These are phyloP conservation scores for Trametes punicea DNA, from an alignment of 768 basidiomycete genomes.

Conservation along the genomic window DNA sequence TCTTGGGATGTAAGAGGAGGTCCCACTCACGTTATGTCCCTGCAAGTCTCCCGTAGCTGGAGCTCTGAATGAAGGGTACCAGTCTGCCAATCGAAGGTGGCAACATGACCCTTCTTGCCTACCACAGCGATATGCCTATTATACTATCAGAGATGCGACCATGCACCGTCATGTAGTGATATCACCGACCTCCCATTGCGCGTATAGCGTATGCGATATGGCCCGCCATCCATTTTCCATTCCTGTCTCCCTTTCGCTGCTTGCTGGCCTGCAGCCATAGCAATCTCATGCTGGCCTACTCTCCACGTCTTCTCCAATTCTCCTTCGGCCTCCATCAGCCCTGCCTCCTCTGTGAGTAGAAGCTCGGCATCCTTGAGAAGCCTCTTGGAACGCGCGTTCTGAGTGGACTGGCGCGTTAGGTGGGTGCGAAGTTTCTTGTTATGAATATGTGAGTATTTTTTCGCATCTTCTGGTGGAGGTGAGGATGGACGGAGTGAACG, in stretches of 20 bases:
- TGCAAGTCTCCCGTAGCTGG: constrained; percentile 83
- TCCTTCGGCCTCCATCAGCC: constrained; percentile 71
- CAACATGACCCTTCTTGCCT: constrained; percentile 80
- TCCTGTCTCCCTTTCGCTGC: constrained; percentile 75
- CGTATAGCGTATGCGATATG: constrained; percentile 82
- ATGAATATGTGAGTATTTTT: constrained; percentile 57
- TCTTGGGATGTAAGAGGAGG: neutral
- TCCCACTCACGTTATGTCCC: constrained; percentile 80
- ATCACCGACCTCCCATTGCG: constrained; percentile 78
- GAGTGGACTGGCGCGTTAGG: constrained; percentile 57
- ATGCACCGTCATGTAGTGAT: neutral
- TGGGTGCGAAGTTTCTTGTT: constrained; percentile 76
- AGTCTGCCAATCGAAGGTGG: constrained; percentile 91
- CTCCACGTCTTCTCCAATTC: constrained; percentile 90
- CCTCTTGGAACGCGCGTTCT: constrained; percentile 57
- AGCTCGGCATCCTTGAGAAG: constrained; percentile 70
- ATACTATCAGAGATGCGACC: neutral
- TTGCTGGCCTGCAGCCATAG: constrained; percentile 61
- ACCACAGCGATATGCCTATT: constrained; percentile 81
- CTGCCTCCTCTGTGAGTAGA: constrained; percentile 65
- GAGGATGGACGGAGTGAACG: constrained; percentile 59
- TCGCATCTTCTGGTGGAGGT: constrained; percentile 44
- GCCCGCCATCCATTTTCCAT: constrained; percentile 80
- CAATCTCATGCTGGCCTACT: constrained; percentile 77
- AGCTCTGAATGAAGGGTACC: constrained; percentile 84